Evolutionary conservation across 768 basidiomycete species (phyloP).

Genomic region (Cystobasidium ongulense): DNA sequence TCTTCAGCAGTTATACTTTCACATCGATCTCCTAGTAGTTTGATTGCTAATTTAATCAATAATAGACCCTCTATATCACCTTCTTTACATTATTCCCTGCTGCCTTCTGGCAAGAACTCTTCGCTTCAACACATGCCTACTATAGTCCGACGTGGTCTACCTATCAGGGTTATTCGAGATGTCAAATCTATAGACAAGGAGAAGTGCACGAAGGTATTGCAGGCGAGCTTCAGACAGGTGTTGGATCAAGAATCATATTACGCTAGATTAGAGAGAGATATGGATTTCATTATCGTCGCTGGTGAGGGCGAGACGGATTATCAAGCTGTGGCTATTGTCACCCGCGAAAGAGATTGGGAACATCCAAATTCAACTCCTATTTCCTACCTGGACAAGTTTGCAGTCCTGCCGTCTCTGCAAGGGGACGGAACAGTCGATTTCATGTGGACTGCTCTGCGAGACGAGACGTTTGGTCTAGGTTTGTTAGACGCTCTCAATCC

Average conservation of each 20-base stretch:
- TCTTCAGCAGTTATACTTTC: slow-evolving; percentile 96
- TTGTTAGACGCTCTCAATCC: slow-evolving; percentile 90
- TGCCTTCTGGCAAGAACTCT: slow-evolving; percentile 49
- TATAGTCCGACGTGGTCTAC: slow-evolving; percentile 75
- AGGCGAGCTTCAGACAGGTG: slow-evolving; percentile 70
- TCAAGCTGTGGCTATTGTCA: slow-evolving; percentile 87
- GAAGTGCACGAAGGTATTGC: slow-evolving; percentile 72
- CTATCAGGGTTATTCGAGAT: slow-evolving; percentile 70
- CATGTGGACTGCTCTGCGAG: slow-evolving; percentile 94
- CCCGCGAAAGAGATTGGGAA: slow-evolving; percentile 49
- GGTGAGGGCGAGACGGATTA: slow-evolving; percentile 54
- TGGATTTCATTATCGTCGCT: slow-evolving; percentile 88
- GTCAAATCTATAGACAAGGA: slow-evolving; percentile 55
- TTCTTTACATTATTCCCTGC: slow-evolving; percentile 82
- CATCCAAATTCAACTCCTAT: slow-evolving; percentile 50
- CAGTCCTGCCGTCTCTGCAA: slow-evolving; percentile 85
- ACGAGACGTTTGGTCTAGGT: slow-evolving; percentile 95
- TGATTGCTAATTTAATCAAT: slow-evolving; percentile 94
- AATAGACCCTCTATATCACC: slow-evolving; percentile 95
- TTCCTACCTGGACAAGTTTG: slow-evolving; percentile 97
- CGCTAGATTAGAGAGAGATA: slow-evolving; percentile 59
- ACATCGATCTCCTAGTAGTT: slow-evolving; percentile 85
- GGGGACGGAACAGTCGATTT: slow-evolving; percentile 99
- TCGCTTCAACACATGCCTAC: slow-evolving; percentile 88
- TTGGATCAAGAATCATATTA: slow-evolving; percentile 72